phyloP scores from a whole-genome alignment of 2,329 filamentous ascomycete species.

The Aureobasidium sp. region DNA sequence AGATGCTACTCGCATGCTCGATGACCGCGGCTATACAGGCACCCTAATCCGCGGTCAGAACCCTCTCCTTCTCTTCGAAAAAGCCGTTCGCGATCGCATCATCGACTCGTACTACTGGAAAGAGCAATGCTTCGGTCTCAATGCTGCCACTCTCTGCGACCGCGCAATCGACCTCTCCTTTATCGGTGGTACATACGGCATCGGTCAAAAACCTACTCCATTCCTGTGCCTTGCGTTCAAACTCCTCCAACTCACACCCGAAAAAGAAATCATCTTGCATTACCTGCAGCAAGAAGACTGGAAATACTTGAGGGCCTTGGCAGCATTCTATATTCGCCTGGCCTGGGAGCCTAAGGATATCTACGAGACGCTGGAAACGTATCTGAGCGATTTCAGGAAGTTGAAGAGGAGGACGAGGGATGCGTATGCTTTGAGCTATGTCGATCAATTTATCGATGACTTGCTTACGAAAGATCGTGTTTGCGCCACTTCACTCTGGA shows the following conservation, averaged over 20 bases:
- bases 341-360: slow-evolving; percentile 77
- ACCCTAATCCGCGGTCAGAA: slow-evolving; percentile 81
- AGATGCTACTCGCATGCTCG: slow-evolving; percentile 69
- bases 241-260: slow-evolving; percentile 77
- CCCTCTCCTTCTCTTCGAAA: slow-evolving; percentile 89
- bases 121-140: slow-evolving; percentile 95
- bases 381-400: slow-evolving; percentile 75
- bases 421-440: slow-evolving; percentile 65
- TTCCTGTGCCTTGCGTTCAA: slow-evolving; percentile 95
- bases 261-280: slow-evolving; percentile 67
- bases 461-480: slow-evolving; percentile 80
- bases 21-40: slow-evolving; percentile 76
- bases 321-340: slow-evolving; percentile 86
- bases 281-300: slow-evolving; percentile 66
- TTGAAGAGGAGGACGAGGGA: slow-evolving; percentile 66
- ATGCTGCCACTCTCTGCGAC: slow-evolving; percentile 72
- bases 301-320: slow-evolving; percentile 79
- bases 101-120: slow-evolving; percentile 97
- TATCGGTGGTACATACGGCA: slow-evolving; percentile 81
- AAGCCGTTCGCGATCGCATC: slow-evolving; percentile 90
- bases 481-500: slow-evolving; percentile 86
- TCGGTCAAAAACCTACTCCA: slow-evolving; percentile 76
- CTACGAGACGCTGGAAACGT: slow-evolving; percentile 71
- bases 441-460: slow-evolving; percentile 94
- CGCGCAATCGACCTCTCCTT: slow-evolving; percentile 77